Percentiles rank a stretch among this genome's conserved stretches.
phyloP scores from a whole-genome alignment of 2,329 filamentous ascomycete genomes.

The Lachnellula cervina region DNA sequence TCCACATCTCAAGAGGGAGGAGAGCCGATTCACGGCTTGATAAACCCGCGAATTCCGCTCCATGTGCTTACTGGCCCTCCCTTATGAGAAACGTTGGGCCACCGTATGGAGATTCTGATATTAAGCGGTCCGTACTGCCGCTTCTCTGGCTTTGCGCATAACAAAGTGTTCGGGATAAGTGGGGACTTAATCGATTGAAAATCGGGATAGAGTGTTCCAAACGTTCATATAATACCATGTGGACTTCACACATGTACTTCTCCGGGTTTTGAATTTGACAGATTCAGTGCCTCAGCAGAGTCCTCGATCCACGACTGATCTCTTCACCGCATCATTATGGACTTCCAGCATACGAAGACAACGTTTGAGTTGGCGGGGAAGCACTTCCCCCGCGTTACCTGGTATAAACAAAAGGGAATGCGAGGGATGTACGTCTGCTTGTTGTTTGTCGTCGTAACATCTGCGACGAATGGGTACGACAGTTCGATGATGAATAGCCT shows the following conservation, averaged over 20 bases:
- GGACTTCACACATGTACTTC: constrained; percentile 11
- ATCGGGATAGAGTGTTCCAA: constrained; percentile 8
- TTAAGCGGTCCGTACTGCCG: constrained; percentile 17
- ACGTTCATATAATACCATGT: constrained; percentile 15
- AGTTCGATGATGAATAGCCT: constrained; percentile 40
- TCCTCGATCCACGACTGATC: constrained; percentile 1
- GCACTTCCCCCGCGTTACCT: constrained; percentile 34
- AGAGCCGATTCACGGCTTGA: constrained; percentile 15
- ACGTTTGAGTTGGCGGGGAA: constrained; percentile 18
- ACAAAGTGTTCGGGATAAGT: constrained; percentile 10
- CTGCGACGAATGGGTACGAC: constrained; percentile 42
- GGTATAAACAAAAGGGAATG: constrained; percentile 48
- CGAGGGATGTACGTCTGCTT: constrained; percentile 12
- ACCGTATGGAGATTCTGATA: constrained; percentile 11
- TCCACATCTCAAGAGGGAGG: constrained; percentile 2
- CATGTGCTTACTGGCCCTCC: constrained; percentile 6
- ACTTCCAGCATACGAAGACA: constrained; percentile 16
- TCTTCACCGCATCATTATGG: constrained; percentile 9
- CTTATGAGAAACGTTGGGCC: constrained; percentile 1
- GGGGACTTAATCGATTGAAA: constrained; percentile 11
- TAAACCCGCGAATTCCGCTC: constrained; percentile 4
- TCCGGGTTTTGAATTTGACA: constrained; percentile 11
- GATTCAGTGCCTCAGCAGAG: constrained; percentile 7
- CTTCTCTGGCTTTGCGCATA: constrained; percentile 11
- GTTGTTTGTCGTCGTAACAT: constrained; percentile 13